Evolutionary conservation across 257 asterid genomes (phyloP), one percentile per base, ranked within the genome.

Genomic region (Forsythia suspensa): DNA sequence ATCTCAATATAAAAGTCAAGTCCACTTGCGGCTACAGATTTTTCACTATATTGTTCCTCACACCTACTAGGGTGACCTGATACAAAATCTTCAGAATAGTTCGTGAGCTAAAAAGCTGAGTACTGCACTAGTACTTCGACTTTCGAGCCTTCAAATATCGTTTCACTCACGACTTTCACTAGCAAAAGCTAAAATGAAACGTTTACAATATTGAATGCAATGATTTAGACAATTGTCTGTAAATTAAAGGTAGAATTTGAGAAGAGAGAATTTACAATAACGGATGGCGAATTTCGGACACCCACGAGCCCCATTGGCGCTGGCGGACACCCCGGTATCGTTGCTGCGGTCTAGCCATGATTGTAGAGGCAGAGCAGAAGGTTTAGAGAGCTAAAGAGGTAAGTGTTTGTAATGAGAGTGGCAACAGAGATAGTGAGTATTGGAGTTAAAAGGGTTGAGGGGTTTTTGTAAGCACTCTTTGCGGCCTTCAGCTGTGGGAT

Each of bases 241-340:
- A 20, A 34, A n/a, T 16, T 36, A 18, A 39, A 4, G 39, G 34
- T 29, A 5, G 44, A 12, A 36, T 12, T 24, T 11, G 40, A 69
- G 18, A 61, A 38, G 16, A 11, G 59, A 8, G 69, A 67, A 55
- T 82, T 84, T 87, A 94, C 98, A 94, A 70, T 38, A 92, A 72
- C 8, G 98, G 98, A 83, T 94, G 98, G 86, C 98, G 98, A 77
- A 94, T 94, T 86, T 94, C 98, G 10, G 98, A 94, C 36, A 94
- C 98, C 98, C 98, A 94, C 4, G 98, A 92, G 4, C 98, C 98
- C 98, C 98, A 94, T 71, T 94, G 98, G 76, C 97, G 90, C 76
- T 94, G 98, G 74, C 98, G 92, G 12, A 94, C 98, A 6, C 98
- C 98, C 6, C 98, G 85, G 80, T 85, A 94, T 16, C 96, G 88